phyloP scores from a whole-genome alignment of 2,329 filamentous ascomycete species.

The Talaromyces albobiverticillius region DNA sequence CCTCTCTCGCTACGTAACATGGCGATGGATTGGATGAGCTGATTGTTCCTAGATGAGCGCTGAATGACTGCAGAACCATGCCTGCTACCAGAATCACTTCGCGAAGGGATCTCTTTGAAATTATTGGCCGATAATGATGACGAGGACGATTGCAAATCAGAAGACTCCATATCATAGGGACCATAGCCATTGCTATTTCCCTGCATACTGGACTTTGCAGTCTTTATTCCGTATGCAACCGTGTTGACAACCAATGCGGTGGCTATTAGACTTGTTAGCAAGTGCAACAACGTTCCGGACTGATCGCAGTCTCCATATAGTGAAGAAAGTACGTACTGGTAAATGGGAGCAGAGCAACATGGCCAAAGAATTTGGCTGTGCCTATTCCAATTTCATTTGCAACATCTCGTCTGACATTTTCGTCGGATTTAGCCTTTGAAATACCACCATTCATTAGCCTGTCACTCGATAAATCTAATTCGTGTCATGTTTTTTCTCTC shows the following conservation, averaged over 20 bases:
- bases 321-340: not conserved
- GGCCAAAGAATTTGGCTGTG: not conserved
- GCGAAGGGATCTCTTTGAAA: too few species aligned
- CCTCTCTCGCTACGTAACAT: not conserved
- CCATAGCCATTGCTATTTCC: not conserved
- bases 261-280: not conserved
- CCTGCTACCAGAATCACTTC: too few species aligned
- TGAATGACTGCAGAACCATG: too few species aligned
- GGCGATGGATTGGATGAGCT: not conserved
- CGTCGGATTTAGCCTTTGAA: not conserved
- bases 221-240: not conserved
- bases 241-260: not conserved
- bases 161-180: too few species aligned
- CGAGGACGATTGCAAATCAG: too few species aligned
- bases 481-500: too few species aligned
- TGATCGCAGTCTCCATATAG: not conserved
- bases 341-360: not conserved
- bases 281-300: too few species aligned
- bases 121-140: not conserved
- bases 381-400: not conserved
- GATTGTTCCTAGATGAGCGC: not conserved
- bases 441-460: too few species aligned
- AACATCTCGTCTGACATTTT: not conserved
- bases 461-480: too few species aligned
- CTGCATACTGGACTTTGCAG: not conserved